Base-by-base conservation (phyloP, 2,329 filamentous ascomycete species). In the Diplodia corticola region DNA sequence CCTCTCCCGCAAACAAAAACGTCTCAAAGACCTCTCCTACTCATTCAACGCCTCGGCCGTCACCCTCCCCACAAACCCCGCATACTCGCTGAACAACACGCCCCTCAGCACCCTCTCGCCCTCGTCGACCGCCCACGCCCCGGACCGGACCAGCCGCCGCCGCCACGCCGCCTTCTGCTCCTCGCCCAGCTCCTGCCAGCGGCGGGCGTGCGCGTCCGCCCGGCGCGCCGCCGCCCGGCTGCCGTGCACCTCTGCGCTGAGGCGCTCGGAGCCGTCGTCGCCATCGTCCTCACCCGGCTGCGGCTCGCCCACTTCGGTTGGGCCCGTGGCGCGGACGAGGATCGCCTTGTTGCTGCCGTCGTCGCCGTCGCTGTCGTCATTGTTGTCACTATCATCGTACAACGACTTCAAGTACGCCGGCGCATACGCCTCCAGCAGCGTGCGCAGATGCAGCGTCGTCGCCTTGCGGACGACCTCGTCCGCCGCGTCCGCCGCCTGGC, bases 121-220 rank as follows among this genome's bases (percentile, higher is more conserved):
- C 82, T 94, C 91, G 44, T 86, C 83, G 74, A 89, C 88, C n/a
- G 86, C 86, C 92, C 91, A 96, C 69, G 92, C 86, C 0, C 92
- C 92, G 0, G 91, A 88, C 64, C 88, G 83, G 65, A 82, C 81
- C 40, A 96, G 82, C 73, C 84, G 86, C 70, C 85, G 78, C 79
- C 88, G 92, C 92, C 92, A 96, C 20, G 81, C 80, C 61, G 82
- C 79, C 75, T 86, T 86, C 76, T 93, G 86, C 64, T 85, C 78
- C 13, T 84, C 80, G 5, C 82, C 81, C 51, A 96, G 78, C 67
- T 93, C 86, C 66, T 92, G 88, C 91, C 91, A 96, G 64, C 83
- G 80, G 76, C 83, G 87, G 15, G 86, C 88, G 61, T 80, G 68
- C 1, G 74, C 73, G 57, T 83, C 79, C 67, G 78, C 74, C 68